These are phyloP conservation scores for Penicillium subrubescens DNA, from an alignment of 495 filamentous ascomycete species.

Conservation along the genomic window DNA sequence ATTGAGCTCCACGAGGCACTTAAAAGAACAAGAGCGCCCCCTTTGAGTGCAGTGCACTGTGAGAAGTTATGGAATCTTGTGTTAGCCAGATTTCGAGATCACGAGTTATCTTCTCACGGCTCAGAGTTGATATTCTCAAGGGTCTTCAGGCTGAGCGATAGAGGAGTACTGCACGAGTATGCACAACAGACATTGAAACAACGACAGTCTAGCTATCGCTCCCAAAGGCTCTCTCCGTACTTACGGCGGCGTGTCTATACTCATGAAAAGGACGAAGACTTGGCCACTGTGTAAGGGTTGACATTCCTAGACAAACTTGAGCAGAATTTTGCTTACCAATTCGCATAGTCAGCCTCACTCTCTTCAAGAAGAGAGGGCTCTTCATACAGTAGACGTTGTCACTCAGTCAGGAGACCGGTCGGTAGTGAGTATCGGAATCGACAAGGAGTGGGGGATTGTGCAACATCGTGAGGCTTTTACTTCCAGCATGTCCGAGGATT, in stretches of 20 bases:
- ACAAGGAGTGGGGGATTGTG: slow-evolving; percentile 1
- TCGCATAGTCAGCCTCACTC: not conserved
- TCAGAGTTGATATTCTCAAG: not conserved
- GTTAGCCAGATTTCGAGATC: not conserved
- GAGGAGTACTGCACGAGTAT: not conserved
- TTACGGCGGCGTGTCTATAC: slow-evolving; percentile 2
- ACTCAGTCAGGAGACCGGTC: not conserved
- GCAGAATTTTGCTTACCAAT: not conserved
- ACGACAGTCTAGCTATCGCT: not conserved
- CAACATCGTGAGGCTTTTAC: not conserved
- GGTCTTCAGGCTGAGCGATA: not conserved
- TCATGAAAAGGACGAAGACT: not conserved
- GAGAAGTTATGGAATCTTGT: not conserved
- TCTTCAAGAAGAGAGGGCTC: not conserved
- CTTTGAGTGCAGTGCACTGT: not conserved
- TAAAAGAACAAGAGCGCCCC: not conserved
- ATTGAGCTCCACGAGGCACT: not conserved
- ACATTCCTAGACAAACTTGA: not conserved
- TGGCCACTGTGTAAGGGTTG: not conserved
- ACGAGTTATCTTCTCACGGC: not conserved
- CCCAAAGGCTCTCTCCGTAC: not conserved
- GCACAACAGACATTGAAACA: not conserved
- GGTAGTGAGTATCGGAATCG: not conserved
- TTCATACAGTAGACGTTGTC: slow-evolving; percentile 4
- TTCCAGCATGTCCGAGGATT: not conserved